phyloP scores from a whole-genome alignment of 306 rosid species.

The Abrus pulchellus region DNA sequence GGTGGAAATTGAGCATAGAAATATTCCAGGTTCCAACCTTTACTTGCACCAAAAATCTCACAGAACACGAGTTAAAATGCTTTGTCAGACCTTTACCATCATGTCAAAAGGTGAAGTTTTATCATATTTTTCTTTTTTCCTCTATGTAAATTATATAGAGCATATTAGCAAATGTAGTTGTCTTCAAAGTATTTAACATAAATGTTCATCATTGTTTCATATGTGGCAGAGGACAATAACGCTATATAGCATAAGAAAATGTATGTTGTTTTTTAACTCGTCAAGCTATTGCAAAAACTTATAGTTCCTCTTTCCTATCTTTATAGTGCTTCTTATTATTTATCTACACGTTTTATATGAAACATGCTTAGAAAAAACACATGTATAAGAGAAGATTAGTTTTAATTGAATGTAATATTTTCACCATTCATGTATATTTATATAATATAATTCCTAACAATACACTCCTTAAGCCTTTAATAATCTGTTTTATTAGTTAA shows the following conservation, averaged over 20 bases:
- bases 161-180: constrained; percentile 13
- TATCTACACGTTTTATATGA: no score
- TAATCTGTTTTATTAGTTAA: no score
- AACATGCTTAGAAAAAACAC: no score
- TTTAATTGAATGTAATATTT: no score
- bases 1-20: constrained; percentile 35
- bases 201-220: constrained; percentile 6
- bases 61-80: constrained; percentile 15
- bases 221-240: neutral
- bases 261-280: no score
- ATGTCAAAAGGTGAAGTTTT: constrained; percentile 38
- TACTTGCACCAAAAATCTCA: constrained; percentile 41
- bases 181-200: constrained; percentile 31
- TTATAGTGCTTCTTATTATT: no score
- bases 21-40: constrained; percentile 33
- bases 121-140: neutral
- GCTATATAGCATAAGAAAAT: neutral
- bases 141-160: constrained; percentile 45
- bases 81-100: constrained; percentile 31
- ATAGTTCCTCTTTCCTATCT: no score
- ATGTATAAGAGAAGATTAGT: no score
- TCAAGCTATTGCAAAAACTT: no score
- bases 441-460: neutral
- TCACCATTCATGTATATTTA: no score
- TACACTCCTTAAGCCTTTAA: no score